phyloP scores from a whole-genome alignment of 23 red algal genomes.

The Gracilaria gracilis region DNA sequence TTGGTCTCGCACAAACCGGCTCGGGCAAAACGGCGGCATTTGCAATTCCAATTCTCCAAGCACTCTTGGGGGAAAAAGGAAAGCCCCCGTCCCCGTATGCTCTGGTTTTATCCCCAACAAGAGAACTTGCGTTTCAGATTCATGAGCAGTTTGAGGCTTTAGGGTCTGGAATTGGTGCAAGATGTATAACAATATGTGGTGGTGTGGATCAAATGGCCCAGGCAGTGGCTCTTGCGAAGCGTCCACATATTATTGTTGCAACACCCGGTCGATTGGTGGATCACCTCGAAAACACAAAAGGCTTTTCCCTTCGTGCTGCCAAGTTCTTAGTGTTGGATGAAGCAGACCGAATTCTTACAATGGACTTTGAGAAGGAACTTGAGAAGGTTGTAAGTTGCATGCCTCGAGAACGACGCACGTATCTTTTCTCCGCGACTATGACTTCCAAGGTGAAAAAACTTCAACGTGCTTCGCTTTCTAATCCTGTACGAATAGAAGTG shows the following conservation, averaged over 20 bases:
- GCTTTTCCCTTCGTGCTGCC: slow-evolving; percentile 81
- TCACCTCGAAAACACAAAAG: slow-evolving; percentile 97
- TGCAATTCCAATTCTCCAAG: slow-evolving; percentile 95
- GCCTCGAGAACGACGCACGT: slow-evolving; percentile 75
- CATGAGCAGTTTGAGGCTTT: slow-evolving; percentile 90
- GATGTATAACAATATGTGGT: slow-evolving; percentile 76
- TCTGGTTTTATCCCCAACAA: slow-evolving; percentile 93
- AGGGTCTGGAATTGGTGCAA: slow-evolving; percentile 76
- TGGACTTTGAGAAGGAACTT: slow-evolving; percentile 99
- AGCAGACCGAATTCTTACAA: slow-evolving; percentile 94
- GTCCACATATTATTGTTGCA: slow-evolving; percentile 97
- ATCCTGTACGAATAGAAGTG: slow-evolving; percentile 91
- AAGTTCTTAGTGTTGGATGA: slow-evolving; percentile 95
- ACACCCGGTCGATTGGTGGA: slow-evolving; percentile 97
- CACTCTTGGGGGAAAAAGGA: slow-evolving; percentile 73
- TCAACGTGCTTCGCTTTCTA: slow-evolving; percentile 84
- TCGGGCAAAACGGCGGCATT: slow-evolving; percentile 99
- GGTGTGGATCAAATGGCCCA: slow-evolving; percentile 97
- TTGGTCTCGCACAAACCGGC: slow-evolving; percentile 97
- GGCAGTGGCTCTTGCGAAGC: slow-evolving; percentile 94
- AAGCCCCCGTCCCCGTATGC: slow-evolving; percentile 78
- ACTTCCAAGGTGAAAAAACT: slow-evolving; percentile 96
- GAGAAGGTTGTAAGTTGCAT: slow-evolving; percentile 83
- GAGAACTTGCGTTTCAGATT: slow-evolving; percentile 99
- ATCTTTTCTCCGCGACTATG: slow-evolving; percentile 99